Evolutionary conservation across 2,329 filamentous ascomycete genomes (phyloP).

Genomic region (Clarireedia monteithiana): DNA sequence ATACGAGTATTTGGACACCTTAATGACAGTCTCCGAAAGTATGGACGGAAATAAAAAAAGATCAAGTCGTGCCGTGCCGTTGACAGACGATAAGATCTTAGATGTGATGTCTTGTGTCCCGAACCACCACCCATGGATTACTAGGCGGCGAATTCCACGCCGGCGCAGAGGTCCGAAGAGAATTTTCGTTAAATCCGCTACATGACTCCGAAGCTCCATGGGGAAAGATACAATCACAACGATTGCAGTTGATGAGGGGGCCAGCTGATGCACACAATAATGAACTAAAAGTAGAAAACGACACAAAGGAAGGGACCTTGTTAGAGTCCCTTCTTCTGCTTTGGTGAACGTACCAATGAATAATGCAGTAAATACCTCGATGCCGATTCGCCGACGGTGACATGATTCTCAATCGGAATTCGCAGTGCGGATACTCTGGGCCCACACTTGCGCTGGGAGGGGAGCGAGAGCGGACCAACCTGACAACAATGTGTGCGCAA

Average conservation of each 20-base stretch:
- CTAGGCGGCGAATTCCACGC: not conserved
- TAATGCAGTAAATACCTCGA: not conserved
- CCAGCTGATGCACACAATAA: not conserved
- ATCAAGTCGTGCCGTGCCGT: too few relatives aligned
- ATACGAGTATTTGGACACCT: too few relatives aligned
- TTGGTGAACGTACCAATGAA: not conserved
- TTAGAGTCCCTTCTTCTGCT: too few relatives aligned
- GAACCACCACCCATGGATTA: too few relatives aligned
- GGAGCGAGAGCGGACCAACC: not conserved
- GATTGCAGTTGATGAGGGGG: not conserved
- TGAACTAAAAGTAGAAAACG: not conserved
- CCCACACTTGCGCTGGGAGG: not conserved
- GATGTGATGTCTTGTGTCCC: too few relatives aligned
- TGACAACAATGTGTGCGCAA: too few relatives aligned
- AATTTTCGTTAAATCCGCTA: not conserved
- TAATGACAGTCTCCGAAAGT: too few relatives aligned
- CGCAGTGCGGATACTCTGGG: too few relatives aligned
- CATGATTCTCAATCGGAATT: not conserved
- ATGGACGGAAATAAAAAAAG: too few relatives aligned
- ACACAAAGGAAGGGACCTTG: not conserved
- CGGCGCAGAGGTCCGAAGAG: not conserved
- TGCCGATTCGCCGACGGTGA: not conserved
- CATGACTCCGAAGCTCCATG: not conserved
- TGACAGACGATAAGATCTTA: too few relatives aligned
- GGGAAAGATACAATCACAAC: not conserved